Evolutionary conservation across 2,329 filamentous ascomycete species (phyloP).

Genomic region (Colletotrichum falcatum): DNA sequence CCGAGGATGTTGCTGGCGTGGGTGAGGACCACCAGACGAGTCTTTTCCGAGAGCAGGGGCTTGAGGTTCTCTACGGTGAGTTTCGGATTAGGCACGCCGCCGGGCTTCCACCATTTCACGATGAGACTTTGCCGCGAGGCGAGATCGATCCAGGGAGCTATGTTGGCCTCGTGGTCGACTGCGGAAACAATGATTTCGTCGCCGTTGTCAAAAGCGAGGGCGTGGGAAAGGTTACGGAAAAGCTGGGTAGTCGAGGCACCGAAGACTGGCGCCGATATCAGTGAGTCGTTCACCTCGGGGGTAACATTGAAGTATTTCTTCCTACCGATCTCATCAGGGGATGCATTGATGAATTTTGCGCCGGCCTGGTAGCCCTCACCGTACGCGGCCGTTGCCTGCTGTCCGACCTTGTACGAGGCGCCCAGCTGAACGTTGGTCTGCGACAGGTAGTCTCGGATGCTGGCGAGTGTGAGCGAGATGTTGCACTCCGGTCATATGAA

Average conservation of each 20-base stretch:
- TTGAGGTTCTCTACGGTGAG: constrained; percentile 69
- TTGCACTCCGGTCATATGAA: neutral
- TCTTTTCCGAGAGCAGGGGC: constrained; percentile 70
- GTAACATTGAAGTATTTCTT: neutral
- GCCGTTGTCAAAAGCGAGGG: constrained; percentile 64
- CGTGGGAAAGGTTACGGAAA: constrained; percentile 75
- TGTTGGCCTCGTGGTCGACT: constrained; percentile 83
- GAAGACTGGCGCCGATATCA: constrained; percentile 63
- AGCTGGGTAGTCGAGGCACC: constrained; percentile 82
- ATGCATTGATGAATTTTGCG: constrained; percentile 78
- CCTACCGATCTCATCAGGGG: constrained; percentile 72
- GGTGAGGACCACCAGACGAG: constrained; percentile 78
- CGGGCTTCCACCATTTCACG: constrained; percentile 77
- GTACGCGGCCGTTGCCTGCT: constrained; percentile 70
- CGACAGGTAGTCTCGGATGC: constrained; percentile 74
- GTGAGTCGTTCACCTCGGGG: neutral
- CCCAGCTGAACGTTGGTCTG: constrained; percentile 81
- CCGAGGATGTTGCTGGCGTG: constrained; percentile 81
- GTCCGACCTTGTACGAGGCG: constrained; percentile 73
- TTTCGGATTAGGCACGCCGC: constrained; percentile 63
- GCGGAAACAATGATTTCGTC: constrained; percentile 78
- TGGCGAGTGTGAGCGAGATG: constrained; percentile 45
- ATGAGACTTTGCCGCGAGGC: constrained; percentile 70
- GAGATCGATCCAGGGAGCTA: constrained; percentile 78
- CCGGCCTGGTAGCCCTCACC: constrained; percentile 71